Evolutionary conservation across 257 asterid species (phyloP).

Genomic region (Asclepias syriaca): DNA sequence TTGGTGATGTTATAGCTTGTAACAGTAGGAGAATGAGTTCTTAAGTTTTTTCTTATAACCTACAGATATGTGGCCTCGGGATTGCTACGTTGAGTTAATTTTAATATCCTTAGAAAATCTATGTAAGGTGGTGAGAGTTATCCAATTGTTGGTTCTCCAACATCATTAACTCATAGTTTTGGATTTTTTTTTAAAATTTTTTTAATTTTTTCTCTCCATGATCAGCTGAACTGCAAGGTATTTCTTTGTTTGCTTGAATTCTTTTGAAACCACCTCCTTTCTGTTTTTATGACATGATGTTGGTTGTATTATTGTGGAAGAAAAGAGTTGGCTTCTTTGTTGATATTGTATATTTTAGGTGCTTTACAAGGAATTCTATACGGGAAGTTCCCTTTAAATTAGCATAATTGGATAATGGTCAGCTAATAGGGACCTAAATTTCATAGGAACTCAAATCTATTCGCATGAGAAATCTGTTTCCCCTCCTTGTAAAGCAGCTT

Average conservation of each 20-base stretch:
- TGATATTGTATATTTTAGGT: not conserved
- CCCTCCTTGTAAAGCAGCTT: not conserved
- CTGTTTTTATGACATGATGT: too few species aligned
- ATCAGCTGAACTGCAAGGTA: not conserved
- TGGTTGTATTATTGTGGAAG: not conserved
- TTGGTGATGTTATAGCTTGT: conserved; percentile 8
- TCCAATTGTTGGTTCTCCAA: not conserved
- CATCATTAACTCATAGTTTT: not conserved
- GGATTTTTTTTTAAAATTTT: too few species aligned
- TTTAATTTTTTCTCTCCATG: not conserved
- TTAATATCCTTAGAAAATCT: not conserved
- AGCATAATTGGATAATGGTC: not conserved
- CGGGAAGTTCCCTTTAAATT: not conserved
- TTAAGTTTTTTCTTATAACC: not conserved
- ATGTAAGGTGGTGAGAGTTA: not conserved
- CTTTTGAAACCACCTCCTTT: not conserved
- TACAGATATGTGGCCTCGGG: not conserved
- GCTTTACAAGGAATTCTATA: not conserved
- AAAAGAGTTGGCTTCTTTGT: not conserved
- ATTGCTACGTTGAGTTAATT: not conserved
- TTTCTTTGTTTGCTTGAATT: not conserved
- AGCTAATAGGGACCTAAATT: not conserved
- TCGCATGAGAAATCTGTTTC: not conserved
- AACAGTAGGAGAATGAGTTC: conserved; percentile 1
- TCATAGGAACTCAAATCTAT: not conserved